Evolutionary conservation across 1,284 basidiomycete species (phyloP).

Genomic region (Apiotrichum gracile): DNA sequence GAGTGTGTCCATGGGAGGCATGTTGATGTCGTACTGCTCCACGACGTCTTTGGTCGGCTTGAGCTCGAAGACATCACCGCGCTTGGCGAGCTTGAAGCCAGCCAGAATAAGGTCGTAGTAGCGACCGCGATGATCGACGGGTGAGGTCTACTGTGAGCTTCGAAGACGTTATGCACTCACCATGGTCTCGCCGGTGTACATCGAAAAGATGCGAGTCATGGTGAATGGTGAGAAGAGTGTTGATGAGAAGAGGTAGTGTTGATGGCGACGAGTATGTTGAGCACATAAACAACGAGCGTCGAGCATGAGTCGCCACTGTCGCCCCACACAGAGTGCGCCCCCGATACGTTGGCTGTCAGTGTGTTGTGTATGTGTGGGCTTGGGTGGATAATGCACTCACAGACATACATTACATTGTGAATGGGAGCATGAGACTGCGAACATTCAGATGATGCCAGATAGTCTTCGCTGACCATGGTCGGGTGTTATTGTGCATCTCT

Average conservation of each 20-base stretch:
- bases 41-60: neutral
- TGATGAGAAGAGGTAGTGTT: neutral
- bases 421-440: too few species aligned
- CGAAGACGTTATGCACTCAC: neutral
- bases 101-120: neutral
- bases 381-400: too few species aligned
- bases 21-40: neutral
- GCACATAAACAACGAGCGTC: too few species aligned
- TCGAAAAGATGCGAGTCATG: neutral
- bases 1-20: neutral
- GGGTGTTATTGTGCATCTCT: too few species aligned
- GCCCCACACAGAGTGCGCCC: too few species aligned
- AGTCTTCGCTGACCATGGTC: too few species aligned
- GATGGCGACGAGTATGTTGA: too few species aligned
- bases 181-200: neutral
- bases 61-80: neutral
- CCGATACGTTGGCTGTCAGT: too few species aligned
- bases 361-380: too few species aligned
- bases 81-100: neutral
- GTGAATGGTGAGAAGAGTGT: neutral
- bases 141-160: neutral
- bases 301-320: too few species aligned
- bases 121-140: neutral
- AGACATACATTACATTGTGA: too few species aligned
- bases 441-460: too few species aligned